Base-by-base conservation (phyloP, 1,139 yeast genomes). In the Tardiomyces depauwii region DNA sequence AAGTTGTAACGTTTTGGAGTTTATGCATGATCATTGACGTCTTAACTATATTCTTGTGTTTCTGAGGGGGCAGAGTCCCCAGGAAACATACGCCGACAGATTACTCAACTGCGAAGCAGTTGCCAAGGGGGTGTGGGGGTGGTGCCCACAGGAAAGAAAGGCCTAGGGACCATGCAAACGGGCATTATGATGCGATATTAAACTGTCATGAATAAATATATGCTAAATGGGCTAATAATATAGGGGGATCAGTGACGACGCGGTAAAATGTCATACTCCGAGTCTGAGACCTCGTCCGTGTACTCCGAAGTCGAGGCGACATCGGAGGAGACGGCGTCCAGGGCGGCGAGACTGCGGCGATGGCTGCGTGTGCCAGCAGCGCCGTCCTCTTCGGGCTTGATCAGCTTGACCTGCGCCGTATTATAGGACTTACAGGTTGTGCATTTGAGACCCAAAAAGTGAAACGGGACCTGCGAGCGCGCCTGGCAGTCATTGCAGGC, bases 401-500 rank as follows among this genome's bases (percentile, higher is more conserved):
- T 71, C 44, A 36, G 39, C 19, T 16, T n/a, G 19, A 36, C 7
- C 21, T 36, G 39, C 11, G 12, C 39, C 6, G 96, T 88, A 62
- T 88, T 88, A 63, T 86, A 88, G 57, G 95, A 83, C 52, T 76
- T 74, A 64, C 96, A 88, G 60, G 82, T 87, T 52, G 78, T 82
- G 64, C 97, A 89, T 61, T 83, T 84, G 51, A 87, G 71, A 0
- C 97, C 97, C 54, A 89, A 64, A 44, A 88, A 81, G 64, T 89
- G 96, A 63, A 84, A 89, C 6, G 76, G 67, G 18, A 82, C 82
- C 51, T 80, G 77, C 32, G 88, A 78, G 63, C 83, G 83, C 14
- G 94, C 93, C 49, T 80, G 80, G 63, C 97, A 89, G 64, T 89
- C 97, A 62, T 86, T 84, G 65, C 97, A 89, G 49, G 81, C 74